phyloP scores from a whole-genome alignment of 2,329 filamentous ascomycete genomes.

The Ophiostoma quercus region DNA sequence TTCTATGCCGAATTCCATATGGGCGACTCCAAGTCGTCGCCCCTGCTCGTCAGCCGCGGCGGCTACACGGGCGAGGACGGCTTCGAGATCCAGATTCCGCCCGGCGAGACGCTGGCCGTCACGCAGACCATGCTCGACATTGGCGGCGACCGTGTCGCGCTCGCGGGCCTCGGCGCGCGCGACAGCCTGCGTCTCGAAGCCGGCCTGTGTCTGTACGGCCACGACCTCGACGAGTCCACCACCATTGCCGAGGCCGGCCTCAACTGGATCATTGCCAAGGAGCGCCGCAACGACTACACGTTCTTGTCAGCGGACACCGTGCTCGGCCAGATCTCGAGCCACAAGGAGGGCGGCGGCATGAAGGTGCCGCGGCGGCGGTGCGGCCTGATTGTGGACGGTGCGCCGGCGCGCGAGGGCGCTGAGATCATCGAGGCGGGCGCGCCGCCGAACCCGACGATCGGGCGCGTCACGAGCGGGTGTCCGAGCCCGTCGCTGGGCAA shows the following conservation, averaged over 20 bases:
- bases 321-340: constrained; percentile 63
- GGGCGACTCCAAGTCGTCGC: constrained; percentile 36
- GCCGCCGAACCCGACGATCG: constrained; percentile 42
- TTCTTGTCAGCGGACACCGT: constrained; percentile 83
- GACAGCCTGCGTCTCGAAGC: constrained; percentile 92
- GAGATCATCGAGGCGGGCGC: constrained; percentile 56
- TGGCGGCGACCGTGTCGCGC: constrained; percentile 60
- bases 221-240: constrained; percentile 80
- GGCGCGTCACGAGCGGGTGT: constrained; percentile 80
- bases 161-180: constrained; percentile 83
- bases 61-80: constrained; percentile 98
- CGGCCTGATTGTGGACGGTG: constrained; percentile 75
- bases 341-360: constrained; percentile 63
- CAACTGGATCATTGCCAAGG: constrained; percentile 78
- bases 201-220: constrained; percentile 99
- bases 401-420: constrained; percentile 84
- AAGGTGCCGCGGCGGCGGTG: constrained; percentile 69
- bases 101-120: constrained; percentile 57
- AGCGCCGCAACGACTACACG: constrained; percentile 58
- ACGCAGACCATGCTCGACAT: constrained; percentile 64
- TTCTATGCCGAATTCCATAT: constrained; percentile 58
- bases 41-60: constrained; percentile 72
- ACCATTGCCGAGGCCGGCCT: constrained; percentile 55
- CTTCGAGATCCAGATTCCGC: constrained; percentile 87
- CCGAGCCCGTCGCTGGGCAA: constrained; percentile 79